Evolutionary conservation across 345 rosid genomes (phyloP), one percentile per base, ranked within the genome.

Genomic region (Cardiospermum halicacabum): DNA sequence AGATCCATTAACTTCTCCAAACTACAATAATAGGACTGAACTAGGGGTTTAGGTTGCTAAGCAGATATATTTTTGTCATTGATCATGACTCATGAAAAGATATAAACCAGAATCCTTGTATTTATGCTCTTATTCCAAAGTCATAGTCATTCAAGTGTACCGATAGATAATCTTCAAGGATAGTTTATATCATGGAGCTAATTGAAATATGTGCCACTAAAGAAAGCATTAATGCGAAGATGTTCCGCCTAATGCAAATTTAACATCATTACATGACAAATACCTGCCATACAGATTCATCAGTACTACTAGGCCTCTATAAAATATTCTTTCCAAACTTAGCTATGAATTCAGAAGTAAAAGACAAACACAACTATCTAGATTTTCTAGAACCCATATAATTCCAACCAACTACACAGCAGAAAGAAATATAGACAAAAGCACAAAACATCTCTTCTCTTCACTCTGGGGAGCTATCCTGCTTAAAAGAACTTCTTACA

Each of bases 1-100:
- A 72, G n/a, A 49, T 47, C 43, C 51, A 24, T 19, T 43, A 36
- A 64, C 6, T 30, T 18, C 26, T 56, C 37, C 27, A 22, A 47
- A 31, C 26, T 56, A 34, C 27, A 22, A 47, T 21, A 24, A 28
- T 1, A 5, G 13, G 4, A 30, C 19, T 16, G 31, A 51, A 10
- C 30, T 51, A 51, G 25, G 56, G 56, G 25, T 15, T 18, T 30
- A 8, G 40, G 39, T 54, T 30, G 40, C 39, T 31, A 31, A 7
- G 59, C 15, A 28, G 31, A 56, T 7, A 1, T 7, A 30, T 56
- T 56, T 7, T 21, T 18, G n/a, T n/a, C 19, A 47, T 18, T 5
- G 24, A 7, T 11, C 19, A 47, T n/a, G 24, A 18, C 10, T n/a
- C 51, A 18, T 2, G n/a, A 3, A 47, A 24, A 47, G 19, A 5